A percentile compares a stretch with the other conserved stretches of the same genome.
These are phyloP conservation scores for Candida silvicultrix DNA, from an alignment of 805 yeast species.

Conservation along the genomic window DNA sequence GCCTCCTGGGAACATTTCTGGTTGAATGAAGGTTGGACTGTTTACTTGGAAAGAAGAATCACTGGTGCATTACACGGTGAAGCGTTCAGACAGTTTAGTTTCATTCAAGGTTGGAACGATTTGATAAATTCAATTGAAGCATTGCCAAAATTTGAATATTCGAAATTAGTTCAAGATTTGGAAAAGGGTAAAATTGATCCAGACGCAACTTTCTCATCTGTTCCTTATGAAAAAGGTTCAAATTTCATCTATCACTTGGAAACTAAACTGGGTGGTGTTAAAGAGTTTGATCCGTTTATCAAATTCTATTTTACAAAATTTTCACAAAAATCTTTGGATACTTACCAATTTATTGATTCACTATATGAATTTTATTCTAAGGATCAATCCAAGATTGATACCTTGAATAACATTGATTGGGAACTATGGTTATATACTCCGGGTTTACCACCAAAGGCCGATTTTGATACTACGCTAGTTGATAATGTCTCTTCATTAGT, in stretches of 20 bases:
- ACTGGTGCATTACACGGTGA: conserved; percentile 77
- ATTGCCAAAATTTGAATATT: conserved; percentile 53
- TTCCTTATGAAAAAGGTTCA: conserved; percentile 90
- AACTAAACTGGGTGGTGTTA: conserved; percentile 54
- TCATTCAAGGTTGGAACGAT: conserved; percentile 86
- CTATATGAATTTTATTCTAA: conserved; percentile 57
- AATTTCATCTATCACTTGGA: conserved; percentile 74
- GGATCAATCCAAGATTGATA: conserved; percentile 33
- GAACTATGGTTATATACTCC: conserved; percentile 73
- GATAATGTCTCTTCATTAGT: conserved; percentile 66
- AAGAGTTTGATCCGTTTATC: conserved; percentile 71
- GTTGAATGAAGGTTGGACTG: conserved; percentile 97
- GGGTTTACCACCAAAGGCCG: conserved; percentile 86
- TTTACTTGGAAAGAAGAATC: conserved; percentile 81
- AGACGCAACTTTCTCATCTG: conserved; percentile 82
- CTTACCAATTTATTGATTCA: conserved; percentile 73
- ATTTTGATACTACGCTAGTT: conserved; percentile 73
- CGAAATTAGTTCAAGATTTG: conserved; percentile 65
- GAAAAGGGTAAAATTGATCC: conserved; percentile 65
- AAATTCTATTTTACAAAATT: conserved; percentile 68
- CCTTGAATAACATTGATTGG: conserved; percentile 78
- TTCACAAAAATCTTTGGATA: conserved; percentile 67
- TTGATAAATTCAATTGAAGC: conserved; percentile 58
- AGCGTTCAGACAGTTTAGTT: conserved; percentile 68
- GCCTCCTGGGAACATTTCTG: conserved; percentile 92